Conservation (phyloP, 257 asterid species). For the Petrea volubilis region DNA sequence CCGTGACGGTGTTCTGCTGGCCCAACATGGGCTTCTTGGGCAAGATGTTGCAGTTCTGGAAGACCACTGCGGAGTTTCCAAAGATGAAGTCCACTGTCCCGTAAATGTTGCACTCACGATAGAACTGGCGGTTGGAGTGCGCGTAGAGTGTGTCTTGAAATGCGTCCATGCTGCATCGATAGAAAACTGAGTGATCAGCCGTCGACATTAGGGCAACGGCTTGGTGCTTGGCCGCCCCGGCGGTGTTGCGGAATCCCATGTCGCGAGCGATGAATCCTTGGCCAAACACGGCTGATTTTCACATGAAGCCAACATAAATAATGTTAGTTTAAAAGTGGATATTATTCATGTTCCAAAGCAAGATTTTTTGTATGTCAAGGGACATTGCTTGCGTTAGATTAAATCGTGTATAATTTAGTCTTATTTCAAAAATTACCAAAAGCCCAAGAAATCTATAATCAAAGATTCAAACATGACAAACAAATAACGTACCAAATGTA, state of each 20-base stretch:
- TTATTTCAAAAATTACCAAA: too few relatives aligned
- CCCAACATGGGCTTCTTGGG: slow-evolving; percentile 51
- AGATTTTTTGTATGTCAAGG: too few relatives aligned
- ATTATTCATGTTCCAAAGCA: not conserved
- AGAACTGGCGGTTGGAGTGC: slow-evolving; percentile 60
- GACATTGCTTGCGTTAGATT: too few relatives aligned
- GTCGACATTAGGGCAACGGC: slow-evolving; percentile 61
- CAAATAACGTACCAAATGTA: slow-evolving; percentile 46
- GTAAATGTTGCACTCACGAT: slow-evolving; percentile 50
- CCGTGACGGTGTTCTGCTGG: slow-evolving; percentile 54
- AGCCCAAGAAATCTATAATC: too few relatives aligned
- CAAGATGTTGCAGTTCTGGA: slow-evolving; percentile 45
- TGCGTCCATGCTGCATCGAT: slow-evolving; percentile 50
- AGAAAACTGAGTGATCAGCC: slow-evolving; percentile 46
- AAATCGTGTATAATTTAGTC: too few relatives aligned
- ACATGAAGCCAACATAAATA: not conserved
- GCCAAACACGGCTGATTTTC: slow-evolving; percentile 37
- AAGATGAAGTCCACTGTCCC: slow-evolving; percentile 62
- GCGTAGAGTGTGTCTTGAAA: slow-evolving; percentile 54
- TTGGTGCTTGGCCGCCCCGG: slow-evolving; percentile 55
- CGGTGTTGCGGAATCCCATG: slow-evolving; percentile 58
- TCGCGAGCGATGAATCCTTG: slow-evolving; percentile 79
- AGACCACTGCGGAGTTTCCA: slow-evolving; percentile 50
- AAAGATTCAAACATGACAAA: not conserved
- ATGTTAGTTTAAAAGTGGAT: not conserved